Base-by-base conservation (phyloP, 2,329 filamentous ascomycete genomes). In the Alternaria sp. region DNA sequence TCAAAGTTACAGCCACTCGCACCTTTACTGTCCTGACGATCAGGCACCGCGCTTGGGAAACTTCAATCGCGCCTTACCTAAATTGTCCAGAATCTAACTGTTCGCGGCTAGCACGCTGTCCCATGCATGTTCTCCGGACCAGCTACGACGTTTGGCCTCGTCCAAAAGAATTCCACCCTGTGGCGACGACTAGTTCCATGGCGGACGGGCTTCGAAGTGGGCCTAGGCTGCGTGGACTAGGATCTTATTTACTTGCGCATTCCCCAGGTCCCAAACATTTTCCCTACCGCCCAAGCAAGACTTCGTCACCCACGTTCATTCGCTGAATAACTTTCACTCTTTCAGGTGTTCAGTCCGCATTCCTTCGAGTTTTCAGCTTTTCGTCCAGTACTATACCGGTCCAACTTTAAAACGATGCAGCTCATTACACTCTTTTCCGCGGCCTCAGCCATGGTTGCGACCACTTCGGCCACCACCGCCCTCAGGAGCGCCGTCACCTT, bases 251-350 rank as follows among this genome's bases (percentile, higher is more conserved):
- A 77, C 72, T 54, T 46, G 64, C 67, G 65, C 69, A 66, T 68
- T 68, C 73, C 76, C 74, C 73, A 67, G 58, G 56, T 60, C 57
- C 65, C 60, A 66, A 67, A 60, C 53, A 46, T 63, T 60, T 63
- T 60, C 60, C 58, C 59, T 60, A 72, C 69, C 71, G 67, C 71
- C 71, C 72, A 73, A 76, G 72, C 73, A 74, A 73, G 75, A 75
- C 69, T 71, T 75, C 61, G 70, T 72, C 66, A 70, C 66, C 63
- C 69, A 70, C 62, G 69, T 74, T 75, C 56, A 71, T 75, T 74
- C 67, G 74, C 73, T 76, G 74, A 71, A 73, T 70, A 75, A 67
- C 75, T 78, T 78, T 75, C 75, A 77, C 74, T 77, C 76, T 45
- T 76, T 77, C 61, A 77, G 74, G 72, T 75, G 62, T 70, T 74